Percentiles rank a stretch among this genome's conserved stretches.
Evolutionary conservation across 2,329 filamentous ascomycete species (phyloP).

Genomic region (Exophiala aquamarina): DNA sequence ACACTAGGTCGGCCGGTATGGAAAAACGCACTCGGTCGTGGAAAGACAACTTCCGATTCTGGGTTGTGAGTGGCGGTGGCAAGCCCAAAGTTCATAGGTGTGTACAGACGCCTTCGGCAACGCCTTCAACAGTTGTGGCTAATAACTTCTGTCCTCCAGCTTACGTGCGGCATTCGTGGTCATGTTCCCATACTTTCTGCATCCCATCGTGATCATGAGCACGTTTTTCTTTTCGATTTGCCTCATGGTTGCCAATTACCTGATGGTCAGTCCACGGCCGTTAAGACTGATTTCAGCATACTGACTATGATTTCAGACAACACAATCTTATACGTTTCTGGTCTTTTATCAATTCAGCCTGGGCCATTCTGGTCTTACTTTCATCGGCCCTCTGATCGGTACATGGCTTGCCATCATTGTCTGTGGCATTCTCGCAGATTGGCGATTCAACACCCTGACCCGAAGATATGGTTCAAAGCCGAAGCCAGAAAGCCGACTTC

Average conservation of each 20-base stretch:
- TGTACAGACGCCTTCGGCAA: neutral
- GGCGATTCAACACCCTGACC: conserved; percentile 4
- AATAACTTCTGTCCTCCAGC: neutral
- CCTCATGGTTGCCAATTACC: conserved; percentile 9
- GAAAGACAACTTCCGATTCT: conserved; percentile 13
- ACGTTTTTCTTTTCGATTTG: conserved; percentile 12
- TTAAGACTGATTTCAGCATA: no score
- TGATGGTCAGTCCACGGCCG: conserved; percentile 3
- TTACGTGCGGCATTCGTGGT: conserved; percentile 4
- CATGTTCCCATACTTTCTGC: conserved; percentile 14
- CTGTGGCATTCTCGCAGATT: conserved; percentile 14
- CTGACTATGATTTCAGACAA: conserved; percentile 3
- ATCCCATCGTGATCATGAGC: conserved; percentile 14
- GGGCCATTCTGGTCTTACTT: conserved; percentile 42
- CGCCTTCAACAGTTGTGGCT: neutral
- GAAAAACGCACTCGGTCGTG: conserved; percentile 1
- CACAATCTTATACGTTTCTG: conserved; percentile 57
- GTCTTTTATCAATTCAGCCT: conserved; percentile 61
- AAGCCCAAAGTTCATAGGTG: conserved; percentile 13
- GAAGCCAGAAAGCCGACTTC: conserved; percentile 13
- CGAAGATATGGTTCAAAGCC: conserved; percentile 6
- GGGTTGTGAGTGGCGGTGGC: conserved; percentile 14
- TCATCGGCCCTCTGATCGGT: conserved; percentile 16
- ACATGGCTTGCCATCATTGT: conserved; percentile 15
- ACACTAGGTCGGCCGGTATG: neutral